Percentiles rank a stretch among this genome's conserved stretches.
Conservation (phyloP, 129 eudicot genomes). For the Chrysanthemum lavandulifolium region DNA sequence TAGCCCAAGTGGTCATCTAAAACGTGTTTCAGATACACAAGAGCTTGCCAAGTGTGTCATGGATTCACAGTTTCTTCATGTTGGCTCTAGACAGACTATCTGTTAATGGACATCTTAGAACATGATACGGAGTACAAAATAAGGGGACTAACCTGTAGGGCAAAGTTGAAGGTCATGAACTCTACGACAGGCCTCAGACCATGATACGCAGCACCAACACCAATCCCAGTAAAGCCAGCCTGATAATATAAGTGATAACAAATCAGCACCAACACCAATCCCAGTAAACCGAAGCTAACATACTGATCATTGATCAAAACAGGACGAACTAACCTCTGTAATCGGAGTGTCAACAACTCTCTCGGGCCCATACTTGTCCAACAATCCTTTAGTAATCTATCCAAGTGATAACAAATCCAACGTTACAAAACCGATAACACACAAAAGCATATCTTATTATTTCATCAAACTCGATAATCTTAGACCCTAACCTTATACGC, state of each 20-base stretch:
- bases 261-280: no score
- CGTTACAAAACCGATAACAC: neutral
- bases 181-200: constrained; percentile 85
- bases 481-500: constrained; percentile 87
- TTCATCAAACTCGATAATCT: constrained; percentile 1
- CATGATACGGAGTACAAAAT: neutral
- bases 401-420: constrained; percentile 3
- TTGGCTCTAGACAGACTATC: neutral
- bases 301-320: constrained; percentile 9
- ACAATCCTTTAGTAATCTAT: constrained; percentile 83
- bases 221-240: constrained; percentile 97
- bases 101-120: neutral
- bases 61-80: neutral
- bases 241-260: constrained; percentile 21
- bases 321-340: constrained; percentile 64
- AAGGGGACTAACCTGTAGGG: constrained; percentile 72
- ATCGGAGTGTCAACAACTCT: constrained; percentile 95
- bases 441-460: neutral
- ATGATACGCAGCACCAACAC: constrained; percentile 96
- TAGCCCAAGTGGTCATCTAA: neutral
- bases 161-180: constrained; percentile 95
- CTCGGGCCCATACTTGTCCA: constrained; percentile 92
- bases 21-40: constrained; percentile 4
- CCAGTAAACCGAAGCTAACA: neutral
- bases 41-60: neutral